Base-by-base conservation (phyloP, 306 rosid genomes). In the Albizia julibrissin region DNA sequence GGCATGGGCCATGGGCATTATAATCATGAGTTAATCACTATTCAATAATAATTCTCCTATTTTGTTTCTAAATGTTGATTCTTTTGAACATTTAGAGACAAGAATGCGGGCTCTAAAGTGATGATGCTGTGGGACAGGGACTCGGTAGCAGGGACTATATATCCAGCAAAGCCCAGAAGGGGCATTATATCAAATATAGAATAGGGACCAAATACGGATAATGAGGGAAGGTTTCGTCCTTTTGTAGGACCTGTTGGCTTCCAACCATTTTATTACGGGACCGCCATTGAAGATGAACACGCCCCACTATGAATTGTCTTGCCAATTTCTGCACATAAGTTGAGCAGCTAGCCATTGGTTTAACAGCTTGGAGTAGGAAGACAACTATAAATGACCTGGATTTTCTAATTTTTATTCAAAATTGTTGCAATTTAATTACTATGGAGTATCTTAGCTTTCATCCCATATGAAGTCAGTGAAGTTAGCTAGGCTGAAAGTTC, bases 191-290 rank as follows among this genome's bases (percentile, higher is more conserved):
- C 42, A 4, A 8, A 2, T 3, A 2, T 31, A 27, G 39, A 27
- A 72, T 3, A n/a, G 76, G 76, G 39, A 72, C 76, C 58, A 46
- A 44, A 44, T 26, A 46, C 15, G 61, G 76, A 72, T 27, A 16
- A 44, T 16, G 76, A 11, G 3, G 56, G 10, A 46, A 34, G 12
- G 16, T 46, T 15, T 72, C n/a, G 24, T 46, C 43, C 18, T 72
- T 44, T 71, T 16, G 34, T 8, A 0, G 21, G 13, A 6, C 24
- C 2, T 19, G 56, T 27, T 37, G 0, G 71, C 8, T 16, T 7
- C 21, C 40, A 24, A 46, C 61, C 61, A 27, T 8, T 27, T 27
- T 47, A 27, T 27, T 47, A 27, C 26, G 3, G 62, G 76, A 47
- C 76, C 42, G 54, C 42, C 16, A 27, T 72, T 72, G 27, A 72